Evolutionary conservation across 148 eudicot genomes (phyloP).

Genomic region (Rhododendron kiyosumense): DNA sequence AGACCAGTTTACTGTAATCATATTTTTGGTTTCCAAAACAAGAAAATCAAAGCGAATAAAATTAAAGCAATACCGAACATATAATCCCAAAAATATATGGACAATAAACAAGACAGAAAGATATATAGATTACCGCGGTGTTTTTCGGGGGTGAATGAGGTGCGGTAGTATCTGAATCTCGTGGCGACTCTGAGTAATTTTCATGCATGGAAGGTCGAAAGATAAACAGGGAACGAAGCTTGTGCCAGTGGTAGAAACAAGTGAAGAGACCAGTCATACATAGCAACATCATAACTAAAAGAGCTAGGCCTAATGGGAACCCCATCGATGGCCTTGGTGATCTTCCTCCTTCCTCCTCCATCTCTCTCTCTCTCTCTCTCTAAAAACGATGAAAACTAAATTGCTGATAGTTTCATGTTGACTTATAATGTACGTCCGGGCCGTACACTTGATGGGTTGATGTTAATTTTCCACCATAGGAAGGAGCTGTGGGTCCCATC

Average conservation of each 20-base stretch:
- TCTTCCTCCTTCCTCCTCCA: neutral
- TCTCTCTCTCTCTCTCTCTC: neutral
- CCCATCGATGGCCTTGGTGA: constrained; percentile 6
- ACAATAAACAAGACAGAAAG: neutral
- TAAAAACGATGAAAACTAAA: neutral
- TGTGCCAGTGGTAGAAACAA: constrained; percentile 9
- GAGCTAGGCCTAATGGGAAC: constrained; percentile 14
- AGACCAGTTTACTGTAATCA: too few species aligned
- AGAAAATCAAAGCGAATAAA: neutral
- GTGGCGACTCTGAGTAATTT: neutral
- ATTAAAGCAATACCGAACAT: neutral
- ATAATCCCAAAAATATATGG: neutral
- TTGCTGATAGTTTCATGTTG: neutral
- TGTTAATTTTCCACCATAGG: neutral
- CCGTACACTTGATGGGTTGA: neutral
- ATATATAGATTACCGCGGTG: neutral
- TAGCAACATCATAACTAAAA: neutral
- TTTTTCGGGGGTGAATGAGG: neutral
- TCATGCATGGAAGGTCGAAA: neutral
- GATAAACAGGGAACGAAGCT: neutral
- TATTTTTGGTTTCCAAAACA: neutral
- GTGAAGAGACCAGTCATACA: constrained; percentile 13
- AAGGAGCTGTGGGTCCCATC: neutral
- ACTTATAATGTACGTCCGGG: neutral
- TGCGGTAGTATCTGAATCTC: neutral